Evolutionary conservation across 176 grass and related monocot genomes (phyloP).

Genomic region (Tillandsia leiboldiana): DNA sequence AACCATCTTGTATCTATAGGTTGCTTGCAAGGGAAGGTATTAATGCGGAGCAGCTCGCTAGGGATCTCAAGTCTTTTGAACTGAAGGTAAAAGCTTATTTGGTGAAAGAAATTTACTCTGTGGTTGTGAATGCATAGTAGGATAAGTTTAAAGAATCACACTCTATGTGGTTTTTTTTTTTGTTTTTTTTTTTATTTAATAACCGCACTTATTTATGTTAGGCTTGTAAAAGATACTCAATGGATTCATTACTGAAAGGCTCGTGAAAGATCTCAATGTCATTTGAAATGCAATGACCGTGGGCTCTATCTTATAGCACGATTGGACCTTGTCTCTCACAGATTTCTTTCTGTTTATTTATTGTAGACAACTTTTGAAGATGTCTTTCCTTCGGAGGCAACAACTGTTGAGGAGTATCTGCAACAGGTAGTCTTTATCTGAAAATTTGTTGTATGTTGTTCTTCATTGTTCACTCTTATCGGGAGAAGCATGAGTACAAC

Average conservation of each 20-base stretch:
- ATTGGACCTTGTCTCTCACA: not conserved
- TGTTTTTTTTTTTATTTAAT: too few species aligned
- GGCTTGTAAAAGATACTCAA: too few species aligned
- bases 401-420: slow-evolving; percentile 80
- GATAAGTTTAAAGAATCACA: too few species aligned
- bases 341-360: slow-evolving; percentile 10
- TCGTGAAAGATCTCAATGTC: too few species aligned
- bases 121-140: too few species aligned
- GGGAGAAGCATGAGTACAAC: not conserved
- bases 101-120: too few species aligned
- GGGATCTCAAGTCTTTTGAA: slow-evolving; percentile 93
- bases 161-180: too few species aligned
- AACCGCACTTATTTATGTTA: too few species aligned
- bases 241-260: too few species aligned
- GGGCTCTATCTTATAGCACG: too few species aligned
- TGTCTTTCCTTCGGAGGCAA: slow-evolving; percentile 94
- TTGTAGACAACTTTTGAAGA: slow-evolving; percentile 87
- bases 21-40: slow-evolving; percentile 92
- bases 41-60: slow-evolving; percentile 75
- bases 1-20: slow-evolving; percentile 21
- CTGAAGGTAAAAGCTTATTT: slow-evolving; percentile 57
- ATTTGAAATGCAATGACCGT: not conserved
- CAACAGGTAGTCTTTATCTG: slow-evolving; percentile 54
- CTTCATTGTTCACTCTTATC: not conserved
- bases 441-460: not conserved